A percentile compares a stretch with the other conserved stretches of the same genome.
These are phyloP conservation scores for Venturiaceae sp. DNA, from an alignment of 2,329 filamentous ascomycete species.

Conservation along the genomic window DNA sequence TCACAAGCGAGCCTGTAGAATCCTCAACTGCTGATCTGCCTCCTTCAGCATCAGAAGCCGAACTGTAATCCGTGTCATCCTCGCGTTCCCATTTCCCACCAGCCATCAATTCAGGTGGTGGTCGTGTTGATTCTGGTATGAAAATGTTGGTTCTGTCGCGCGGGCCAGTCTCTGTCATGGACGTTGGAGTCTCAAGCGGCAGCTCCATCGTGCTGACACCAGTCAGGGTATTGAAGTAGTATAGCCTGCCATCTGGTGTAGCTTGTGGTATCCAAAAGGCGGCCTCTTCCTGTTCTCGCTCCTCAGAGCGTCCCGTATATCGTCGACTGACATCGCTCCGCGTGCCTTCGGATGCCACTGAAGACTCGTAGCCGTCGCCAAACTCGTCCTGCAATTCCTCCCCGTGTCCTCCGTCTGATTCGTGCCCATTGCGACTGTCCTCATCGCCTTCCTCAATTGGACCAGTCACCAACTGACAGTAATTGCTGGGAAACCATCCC, in stretches of 20 bases:
- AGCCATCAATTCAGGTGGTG: slow-evolving; percentile 85
- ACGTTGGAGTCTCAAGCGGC: slow-evolving; percentile 81
- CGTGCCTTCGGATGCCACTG: neutral
- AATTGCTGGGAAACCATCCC: slow-evolving; percentile 99
- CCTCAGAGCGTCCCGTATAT: slow-evolving; percentile 47
- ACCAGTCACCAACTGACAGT: slow-evolving; percentile 77
- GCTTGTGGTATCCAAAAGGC: slow-evolving; percentile 99
- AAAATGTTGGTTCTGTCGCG: slow-evolving; percentile 80
- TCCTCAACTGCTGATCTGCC: slow-evolving; percentile 57
- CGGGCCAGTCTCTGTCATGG: slow-evolving; percentile 71
- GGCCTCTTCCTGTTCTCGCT: slow-evolving; percentile 67
- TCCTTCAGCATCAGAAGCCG: slow-evolving; percentile 65
- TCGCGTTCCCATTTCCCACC: slow-evolving; percentile 64
- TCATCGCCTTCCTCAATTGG: slow-evolving; percentile 61
- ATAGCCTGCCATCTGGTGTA: slow-evolving; percentile 82
- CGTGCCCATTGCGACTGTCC: slow-evolving; percentile 48
- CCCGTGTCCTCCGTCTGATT: slow-evolving; percentile 42
- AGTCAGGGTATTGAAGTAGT: slow-evolving; percentile 98
- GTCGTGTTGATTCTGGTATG: slow-evolving; percentile 81
- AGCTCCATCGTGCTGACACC: slow-evolving; percentile 92
- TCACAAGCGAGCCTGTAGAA: slow-evolving; percentile 51
- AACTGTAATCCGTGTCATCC: slow-evolving; percentile 85
- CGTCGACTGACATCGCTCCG: slow-evolving; percentile 16
- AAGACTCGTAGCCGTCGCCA: slow-evolving; percentile 51
- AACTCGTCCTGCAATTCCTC: slow-evolving; percentile 55